phyloP scores from a whole-genome alignment of 495 filamentous ascomycete genomes.

The Trichoderma reesei region DNA sequence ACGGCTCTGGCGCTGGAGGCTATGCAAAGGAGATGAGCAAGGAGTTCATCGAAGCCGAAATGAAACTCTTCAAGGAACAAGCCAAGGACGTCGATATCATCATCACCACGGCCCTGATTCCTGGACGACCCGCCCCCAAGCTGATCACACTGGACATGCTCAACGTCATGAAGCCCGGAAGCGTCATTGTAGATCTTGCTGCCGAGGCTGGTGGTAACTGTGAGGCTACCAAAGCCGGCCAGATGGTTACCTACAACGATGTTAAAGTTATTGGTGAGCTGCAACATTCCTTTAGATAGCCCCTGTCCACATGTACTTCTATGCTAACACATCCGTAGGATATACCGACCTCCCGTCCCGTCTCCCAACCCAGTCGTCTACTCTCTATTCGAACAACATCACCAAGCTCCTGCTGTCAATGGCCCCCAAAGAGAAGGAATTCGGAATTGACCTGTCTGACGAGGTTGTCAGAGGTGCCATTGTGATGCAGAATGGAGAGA shows the following conservation, averaged over 20 bases:
- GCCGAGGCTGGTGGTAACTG: slow-evolving; percentile 77
- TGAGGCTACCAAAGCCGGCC: slow-evolving; percentile 59
- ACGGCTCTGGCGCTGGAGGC: slow-evolving; percentile 69
- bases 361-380: slow-evolving; percentile 71
- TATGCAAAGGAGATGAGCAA: slow-evolving; percentile 86
- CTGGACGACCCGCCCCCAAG: slow-evolving; percentile 63
- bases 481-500: slow-evolving; percentile 61
- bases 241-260: slow-evolving; percentile 57
- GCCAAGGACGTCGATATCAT: slow-evolving; percentile 78
- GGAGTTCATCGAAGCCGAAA: slow-evolving; percentile 79
- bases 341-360: slow-evolving; percentile 77
- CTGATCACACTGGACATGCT: slow-evolving; percentile 72
- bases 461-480: slow-evolving; percentile 74
- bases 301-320: neutral
- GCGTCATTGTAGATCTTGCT: slow-evolving; percentile 71
- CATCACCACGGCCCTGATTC: slow-evolving; percentile 75
- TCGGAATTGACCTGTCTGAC: slow-evolving; percentile 63
- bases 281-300: neutral
- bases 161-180: slow-evolving; percentile 70
- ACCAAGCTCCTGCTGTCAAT: slow-evolving; percentile 74
- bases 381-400: slow-evolving; percentile 80
- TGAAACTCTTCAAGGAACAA: slow-evolving; percentile 77
- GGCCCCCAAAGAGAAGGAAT: slow-evolving; percentile 60
- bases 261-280: slow-evolving; percentile 66
- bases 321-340: slow-evolving; percentile 30